These are phyloP conservation scores for Nitzschia sp. DNA, from an alignment of 108 stramenopile species.

Conservation along the genomic window DNA sequence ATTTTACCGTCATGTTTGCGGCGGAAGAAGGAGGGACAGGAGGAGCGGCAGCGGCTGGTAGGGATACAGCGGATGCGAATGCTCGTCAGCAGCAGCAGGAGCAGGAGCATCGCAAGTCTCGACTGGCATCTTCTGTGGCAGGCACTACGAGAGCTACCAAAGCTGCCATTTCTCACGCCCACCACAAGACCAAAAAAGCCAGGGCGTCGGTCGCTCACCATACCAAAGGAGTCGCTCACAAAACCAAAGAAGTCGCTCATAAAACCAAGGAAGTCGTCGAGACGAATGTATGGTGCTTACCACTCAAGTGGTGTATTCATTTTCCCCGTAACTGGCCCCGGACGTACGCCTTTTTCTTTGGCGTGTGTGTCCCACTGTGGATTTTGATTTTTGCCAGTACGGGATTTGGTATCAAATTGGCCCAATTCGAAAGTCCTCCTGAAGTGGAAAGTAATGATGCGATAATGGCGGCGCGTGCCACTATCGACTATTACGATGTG, in stretches of 20 bases:
- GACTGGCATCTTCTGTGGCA: too few species aligned
- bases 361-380: slow-evolving; percentile 36
- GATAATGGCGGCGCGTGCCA: slow-evolving; percentile 21
- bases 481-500: not conserved
- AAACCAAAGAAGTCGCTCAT: not conserved
- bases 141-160: too few species aligned
- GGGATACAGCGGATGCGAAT: too few species aligned
- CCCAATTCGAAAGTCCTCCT: slow-evolving; percentile 18
- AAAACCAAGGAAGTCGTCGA: not conserved
- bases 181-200: too few species aligned
- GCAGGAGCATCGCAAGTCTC: too few species aligned
- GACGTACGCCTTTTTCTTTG: slow-evolving; percentile 24
- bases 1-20: too few species aligned
- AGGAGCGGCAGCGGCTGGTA: too few species aligned
- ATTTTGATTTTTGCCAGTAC: slow-evolving; percentile 21
- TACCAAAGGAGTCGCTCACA: not conserved
- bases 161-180: too few species aligned
- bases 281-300: not conserved
- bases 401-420: slow-evolving; percentile 30
- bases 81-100: too few species aligned
- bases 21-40: too few species aligned
- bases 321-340: slow-evolving; percentile 34
- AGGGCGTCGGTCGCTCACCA: too few species aligned
- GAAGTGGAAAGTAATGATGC: slow-evolving; percentile 35
- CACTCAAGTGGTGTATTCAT: not conserved